Base-by-base conservation (phyloP, 2,329 filamentous ascomycete genomes). In the Cordyceps cateniannulata region DNA sequence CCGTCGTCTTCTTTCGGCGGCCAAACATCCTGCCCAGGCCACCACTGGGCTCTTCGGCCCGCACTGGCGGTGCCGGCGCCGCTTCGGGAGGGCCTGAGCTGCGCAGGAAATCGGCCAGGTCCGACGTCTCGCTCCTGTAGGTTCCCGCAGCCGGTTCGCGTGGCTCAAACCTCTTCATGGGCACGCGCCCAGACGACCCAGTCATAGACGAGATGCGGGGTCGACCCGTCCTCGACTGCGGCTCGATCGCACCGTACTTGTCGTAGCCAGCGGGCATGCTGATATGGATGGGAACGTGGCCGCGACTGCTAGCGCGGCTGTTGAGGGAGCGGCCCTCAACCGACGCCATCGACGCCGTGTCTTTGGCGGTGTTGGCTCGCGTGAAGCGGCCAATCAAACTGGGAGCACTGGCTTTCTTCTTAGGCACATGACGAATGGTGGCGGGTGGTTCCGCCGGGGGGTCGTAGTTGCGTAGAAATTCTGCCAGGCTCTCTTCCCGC, bases 101-200 rank as follows among this genome's bases (percentile, higher is more conserved):
- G 58, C 81, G 83, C 35, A 95, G 75, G 70, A 93, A 93, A 56
- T 85, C 84, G 0, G 90, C 89, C 49, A 93, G 73, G 55, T 91
- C 89, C 20, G 82, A 81, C 2, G 87, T 91, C 50, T 75, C 73
- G n/a, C 74, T 89, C 48, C 71, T 72, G n/a, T 73, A 73, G 7
- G 71, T 72, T 40, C 42, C 29, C 25, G 25, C 54, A 5, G 76
- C 73, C 3, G 82, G 74, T 5, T 85, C 83, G 50, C 82, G 78
- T 3, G 83, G 79, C 69, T 85, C 81, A 66, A 81, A 86, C 66
- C 73, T 81, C 73, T 82, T 86, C 79, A 81, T 82, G 1, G 79
- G 76, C 12, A 80, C 77, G 27, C 81, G 77, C 24, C 72, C 70
- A 25, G 65, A 60, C 9, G 65, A 59, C 10, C 68, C 63, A 7